Conservation (phyloP, 2,329 filamentous ascomycete species). For the Sarocladiaceae sp. region DNA sequence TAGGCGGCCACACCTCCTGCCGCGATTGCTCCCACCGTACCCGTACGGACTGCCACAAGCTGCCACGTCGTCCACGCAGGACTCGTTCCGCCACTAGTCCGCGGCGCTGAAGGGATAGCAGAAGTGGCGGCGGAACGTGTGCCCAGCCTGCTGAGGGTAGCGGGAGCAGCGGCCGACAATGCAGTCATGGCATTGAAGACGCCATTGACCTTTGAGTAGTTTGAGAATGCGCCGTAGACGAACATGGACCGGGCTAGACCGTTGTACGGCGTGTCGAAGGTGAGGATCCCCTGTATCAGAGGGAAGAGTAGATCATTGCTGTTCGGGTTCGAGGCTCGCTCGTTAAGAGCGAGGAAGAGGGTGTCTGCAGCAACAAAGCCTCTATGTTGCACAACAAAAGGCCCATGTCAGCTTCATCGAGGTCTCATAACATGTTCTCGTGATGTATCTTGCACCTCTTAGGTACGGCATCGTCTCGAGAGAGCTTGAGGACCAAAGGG, state of each 20-base stretch:
- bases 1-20: constrained; percentile 79
- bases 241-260: constrained; percentile 56
- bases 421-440: neutral
- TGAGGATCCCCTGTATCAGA: constrained; percentile 70
- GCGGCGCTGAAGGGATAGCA: constrained; percentile 9
- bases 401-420: neutral
- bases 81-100: constrained; percentile 15
- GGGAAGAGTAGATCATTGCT: constrained; percentile 58
- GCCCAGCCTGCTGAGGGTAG: constrained; percentile 32
- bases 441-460: no score
- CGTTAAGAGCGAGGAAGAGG: constrained; percentile 64
- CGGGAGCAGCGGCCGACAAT: constrained; percentile 41
- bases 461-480: no score
- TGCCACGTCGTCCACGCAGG: constrained; percentile 49
- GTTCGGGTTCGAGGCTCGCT: constrained; percentile 40
- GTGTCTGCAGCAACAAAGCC: constrained; percentile 82
- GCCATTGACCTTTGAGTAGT: constrained; percentile 50
- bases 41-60: constrained; percentile 69
- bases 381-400: constrained; percentile 21
- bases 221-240: constrained; percentile 53
- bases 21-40: constrained; percentile 73
- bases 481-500: neutral
- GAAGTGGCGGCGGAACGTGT: constrained; percentile 18
- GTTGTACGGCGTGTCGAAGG: constrained; percentile 82
- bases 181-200: constrained; percentile 54